These are phyloP conservation scores for Suhomyces coccinellae DNA, from an alignment of 1,139 yeast genomes.

Conservation along the genomic window DNA sequence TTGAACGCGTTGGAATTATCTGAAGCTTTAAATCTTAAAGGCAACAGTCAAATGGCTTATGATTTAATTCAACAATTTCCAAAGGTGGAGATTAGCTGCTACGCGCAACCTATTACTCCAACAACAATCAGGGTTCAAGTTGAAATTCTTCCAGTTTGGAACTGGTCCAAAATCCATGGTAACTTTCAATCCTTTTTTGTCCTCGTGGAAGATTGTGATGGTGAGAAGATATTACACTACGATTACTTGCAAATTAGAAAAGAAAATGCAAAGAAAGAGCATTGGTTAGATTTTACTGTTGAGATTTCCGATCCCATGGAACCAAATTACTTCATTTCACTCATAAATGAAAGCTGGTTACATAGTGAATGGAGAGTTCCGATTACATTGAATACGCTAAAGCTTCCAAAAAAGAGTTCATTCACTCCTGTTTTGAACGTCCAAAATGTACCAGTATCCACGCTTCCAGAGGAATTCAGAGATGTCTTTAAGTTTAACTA, in stretches of 20 bases:
- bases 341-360: constrained; percentile 83
- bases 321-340: constrained; percentile 72
- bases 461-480: constrained; percentile 49
- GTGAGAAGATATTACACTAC: constrained; percentile 64
- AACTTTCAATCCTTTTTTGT: constrained; percentile 64
- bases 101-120: constrained; percentile 76
- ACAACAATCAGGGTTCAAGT: constrained; percentile 64
- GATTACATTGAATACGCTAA: constrained; percentile 53
- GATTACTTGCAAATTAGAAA: constrained; percentile 57
- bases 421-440: constrained; percentile 56
- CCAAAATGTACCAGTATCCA: constrained; percentile 49
- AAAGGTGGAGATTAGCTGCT: constrained; percentile 53
- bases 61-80: constrained; percentile 76
- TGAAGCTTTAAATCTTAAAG: constrained; percentile 74
- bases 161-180: constrained; percentile 75
- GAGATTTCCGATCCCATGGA: constrained; percentile 61
- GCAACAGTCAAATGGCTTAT: constrained; percentile 61
- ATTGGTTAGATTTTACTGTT: constrained; percentile 64
- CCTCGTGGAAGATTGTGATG: constrained; percentile 81
- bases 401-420: constrained; percentile 68
- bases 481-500: constrained; percentile 44
- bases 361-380: constrained; percentile 71
- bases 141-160: constrained; percentile 70
- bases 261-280: constrained; percentile 51
- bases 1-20: constrained; percentile 76